Evolutionary conservation across 306 rosid species (phyloP).

Genomic region (Bauhinia variegata): DNA sequence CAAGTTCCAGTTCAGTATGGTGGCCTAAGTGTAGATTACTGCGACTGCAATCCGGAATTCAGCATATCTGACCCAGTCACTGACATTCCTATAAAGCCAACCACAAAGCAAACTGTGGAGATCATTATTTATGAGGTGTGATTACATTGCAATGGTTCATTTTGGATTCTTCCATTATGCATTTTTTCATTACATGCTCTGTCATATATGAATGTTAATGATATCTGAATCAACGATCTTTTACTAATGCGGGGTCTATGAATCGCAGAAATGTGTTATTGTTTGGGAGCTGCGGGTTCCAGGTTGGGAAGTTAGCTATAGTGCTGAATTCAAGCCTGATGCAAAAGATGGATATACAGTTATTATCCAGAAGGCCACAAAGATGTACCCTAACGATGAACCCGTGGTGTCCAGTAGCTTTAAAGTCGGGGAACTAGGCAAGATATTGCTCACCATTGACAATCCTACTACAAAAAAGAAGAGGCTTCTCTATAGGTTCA

Average conservation of each 20-base stretch:
- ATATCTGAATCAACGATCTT: conserved; percentile 22
- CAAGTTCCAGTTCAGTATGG: conserved; percentile 89
- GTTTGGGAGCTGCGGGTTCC: conserved; percentile 97
- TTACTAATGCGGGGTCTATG: conserved; percentile 7
- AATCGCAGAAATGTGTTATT: conserved; percentile 77
- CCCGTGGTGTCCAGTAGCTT: conserved; percentile 71
- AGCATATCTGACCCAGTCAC: conserved; percentile 65
- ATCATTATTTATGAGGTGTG: conserved; percentile 89
- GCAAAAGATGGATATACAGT: conserved; percentile 60
- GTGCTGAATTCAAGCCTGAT: conserved; percentile 86
- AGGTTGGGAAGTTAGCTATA: conserved; percentile 92
- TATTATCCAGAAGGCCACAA: conserved; percentile 73
- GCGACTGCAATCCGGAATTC: conserved; percentile 95
- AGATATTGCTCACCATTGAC: conserved; percentile 73
- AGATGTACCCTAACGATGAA: conserved; percentile 73
- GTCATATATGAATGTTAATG: conserved; percentile 11
- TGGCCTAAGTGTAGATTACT: conserved; percentile 85
- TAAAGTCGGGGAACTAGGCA: conserved; percentile 84
- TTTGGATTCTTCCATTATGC: conserved; percentile 11
- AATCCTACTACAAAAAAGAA: conserved; percentile 82
- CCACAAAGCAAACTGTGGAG: conserved; percentile 89
- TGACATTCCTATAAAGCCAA: conserved; percentile 66
- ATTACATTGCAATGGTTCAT: conserved; percentile 19
- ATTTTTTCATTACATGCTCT: conserved; percentile 9
- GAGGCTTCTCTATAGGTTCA: conserved; percentile 96